A percentile compares a stretch with the other conserved stretches of the same genome.
Evolutionary conservation across 2,329 filamentous ascomycete genomes (phyloP).

Genomic region (Plectosphaerella plurivora): DNA sequence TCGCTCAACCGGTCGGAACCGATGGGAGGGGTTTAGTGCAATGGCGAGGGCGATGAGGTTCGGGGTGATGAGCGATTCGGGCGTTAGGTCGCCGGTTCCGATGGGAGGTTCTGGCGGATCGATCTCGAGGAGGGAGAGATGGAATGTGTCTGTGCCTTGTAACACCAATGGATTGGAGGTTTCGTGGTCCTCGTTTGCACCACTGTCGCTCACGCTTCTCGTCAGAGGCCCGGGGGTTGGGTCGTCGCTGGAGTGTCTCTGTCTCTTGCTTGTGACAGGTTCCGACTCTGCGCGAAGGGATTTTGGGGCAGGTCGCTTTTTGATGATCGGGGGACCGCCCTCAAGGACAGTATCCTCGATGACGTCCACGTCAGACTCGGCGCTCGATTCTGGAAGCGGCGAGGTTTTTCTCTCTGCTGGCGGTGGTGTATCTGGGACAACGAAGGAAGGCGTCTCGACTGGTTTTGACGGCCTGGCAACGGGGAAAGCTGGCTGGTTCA

Average conservation of each 20-base stretch:
- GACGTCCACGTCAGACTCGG: neutral
- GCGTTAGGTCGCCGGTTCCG: conserved; percentile 35
- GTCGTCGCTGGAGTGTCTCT: neutral
- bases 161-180: conserved; percentile 13
- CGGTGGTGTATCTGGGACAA: too few species aligned
- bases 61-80: conserved; percentile 50
- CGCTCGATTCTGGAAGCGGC: too few species aligned
- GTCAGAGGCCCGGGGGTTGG: conserved; percentile 7
- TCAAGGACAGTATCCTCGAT: conserved; percentile 1
- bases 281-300: conserved; percentile 22
- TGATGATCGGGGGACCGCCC: neutral
- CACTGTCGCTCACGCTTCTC: conserved; percentile 25
- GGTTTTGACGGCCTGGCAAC: too few species aligned
- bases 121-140: conserved; percentile 38
- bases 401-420: too few species aligned
- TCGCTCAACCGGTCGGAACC: conserved; percentile 42
- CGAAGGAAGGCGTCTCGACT: too few species aligned
- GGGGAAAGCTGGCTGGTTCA: too few species aligned
- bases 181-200: conserved; percentile 13
- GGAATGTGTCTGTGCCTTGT: neutral
- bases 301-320: conserved; percentile 11
- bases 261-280: conserved; percentile 22
- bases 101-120: conserved; percentile 48
- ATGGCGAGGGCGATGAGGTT: conserved; percentile 47
- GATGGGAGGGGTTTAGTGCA: conserved; percentile 44